These are phyloP conservation scores for Scheffersomyces coipomensis DNA, from an alignment of 805 yeast genomes.

Conservation along the genomic window DNA sequence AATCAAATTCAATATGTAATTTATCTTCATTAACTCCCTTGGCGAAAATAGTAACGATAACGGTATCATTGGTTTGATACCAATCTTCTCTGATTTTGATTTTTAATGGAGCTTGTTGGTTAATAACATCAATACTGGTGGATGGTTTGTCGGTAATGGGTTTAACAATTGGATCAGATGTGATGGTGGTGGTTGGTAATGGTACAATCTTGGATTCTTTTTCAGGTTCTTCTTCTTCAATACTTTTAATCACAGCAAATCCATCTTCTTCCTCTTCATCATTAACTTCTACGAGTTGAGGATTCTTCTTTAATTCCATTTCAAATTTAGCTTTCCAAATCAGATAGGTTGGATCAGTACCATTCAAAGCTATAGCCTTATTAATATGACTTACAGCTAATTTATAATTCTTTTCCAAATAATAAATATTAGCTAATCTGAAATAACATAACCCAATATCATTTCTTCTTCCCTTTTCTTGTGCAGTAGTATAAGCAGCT, in stretches of 20 bases:
- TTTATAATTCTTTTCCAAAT: conserved; percentile 39
- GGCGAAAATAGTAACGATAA: conserved; percentile 71
- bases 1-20: conserved; percentile 37
- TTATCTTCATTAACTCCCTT: conserved; percentile 57
- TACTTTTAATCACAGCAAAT: neutral
- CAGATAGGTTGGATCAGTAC: conserved; percentile 44
- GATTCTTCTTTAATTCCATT: conserved; percentile 27
- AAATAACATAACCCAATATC: conserved; percentile 50
- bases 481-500: conserved; percentile 46
- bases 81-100: conserved; percentile 39
- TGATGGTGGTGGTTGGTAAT: neutral
- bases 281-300: conserved; percentile 10
- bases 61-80: conserved; percentile 59
- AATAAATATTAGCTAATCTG: conserved; percentile 46
- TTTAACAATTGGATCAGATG: neutral
- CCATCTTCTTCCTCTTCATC: conserved; percentile 8
- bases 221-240: neutral
- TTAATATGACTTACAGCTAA: conserved; percentile 42
- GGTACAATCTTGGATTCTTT: conserved; percentile 3
- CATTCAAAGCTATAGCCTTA: conserved; percentile 41
- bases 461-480: conserved; percentile 42
- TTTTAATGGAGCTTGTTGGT: conserved; percentile 39
- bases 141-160: conserved; percentile 8
- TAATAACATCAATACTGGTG: conserved; percentile 30
- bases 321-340: conserved; percentile 46